Evolutionary conservation across 495 filamentous ascomycete species (phyloP), one percentile per base, ranked within the genome.

Genomic region (Aspergillus bertholletiae): DNA sequence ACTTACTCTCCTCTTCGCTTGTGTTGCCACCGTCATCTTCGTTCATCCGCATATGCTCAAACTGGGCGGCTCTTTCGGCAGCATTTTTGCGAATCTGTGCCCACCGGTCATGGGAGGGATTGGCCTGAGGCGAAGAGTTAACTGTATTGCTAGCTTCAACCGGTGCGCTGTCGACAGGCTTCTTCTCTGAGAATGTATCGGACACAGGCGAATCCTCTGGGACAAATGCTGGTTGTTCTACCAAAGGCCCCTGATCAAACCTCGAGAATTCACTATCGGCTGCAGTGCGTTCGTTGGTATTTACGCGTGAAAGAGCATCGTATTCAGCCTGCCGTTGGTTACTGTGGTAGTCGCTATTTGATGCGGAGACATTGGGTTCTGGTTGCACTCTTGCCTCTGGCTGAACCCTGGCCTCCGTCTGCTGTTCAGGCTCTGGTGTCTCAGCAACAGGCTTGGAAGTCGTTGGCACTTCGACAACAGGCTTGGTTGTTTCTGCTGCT

Each of bases 21-120:
- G 89, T 94, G 55, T 96, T 88, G 20, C 83, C 90, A 63, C 96
- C 91, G 53, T 92, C 92, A 55, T 92, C 77, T 46, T 72, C 69
- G 63, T 74, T 80, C 49, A 63, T 51, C 26, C 64, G 65, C 21
- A 63, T 66, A 58, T 90, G 86, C 60, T 88, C 86, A 15, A 77
- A 77, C 41, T 78, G 74, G 8, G 84, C 81, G 23, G 83, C 86
- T 12, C 91, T 81, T 63, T 93, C 88, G 7, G 89, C 90, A 11
- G 94, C 94, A 58, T 96, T 97, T 80, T 90, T 92, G 54, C 91
- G 80, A 54, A 97, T 96, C 74, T 95, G 89, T 3, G 92, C 93
- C 94, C 94, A 98, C 34, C 92, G 84, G 63, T 93, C 88, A 49
- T 84, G 77, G 26, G 76, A 53, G 68, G 78, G 49, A 15, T 56